Base-by-base conservation (phyloP, 2,329 filamentous ascomycete genomes). In the Chaetomiaceae sp. region DNA sequence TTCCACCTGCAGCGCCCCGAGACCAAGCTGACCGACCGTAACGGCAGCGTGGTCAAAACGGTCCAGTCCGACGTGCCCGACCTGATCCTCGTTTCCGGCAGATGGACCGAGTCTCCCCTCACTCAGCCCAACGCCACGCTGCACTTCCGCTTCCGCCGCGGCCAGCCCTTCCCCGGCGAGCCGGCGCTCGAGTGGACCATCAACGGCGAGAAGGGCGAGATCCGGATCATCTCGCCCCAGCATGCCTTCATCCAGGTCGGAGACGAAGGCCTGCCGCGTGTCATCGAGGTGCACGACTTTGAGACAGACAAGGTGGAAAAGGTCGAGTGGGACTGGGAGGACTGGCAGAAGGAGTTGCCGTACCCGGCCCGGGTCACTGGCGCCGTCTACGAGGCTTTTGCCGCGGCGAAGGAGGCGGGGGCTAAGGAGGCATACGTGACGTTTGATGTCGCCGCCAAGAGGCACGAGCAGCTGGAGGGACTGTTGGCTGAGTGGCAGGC, bases 331-430 rank as follows among this genome's bases (percentile, higher is more conserved):
- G 64, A 69, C 7, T 81, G 74, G 69, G 65, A 69, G 14, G 72
- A 73, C 3, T 77, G 73, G 66, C 76, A 76, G 61, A 68, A 73
- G 11, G 70, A 73, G 11, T 55, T 81, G 17, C 73, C 77, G 0
- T 33, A 72, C 1, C 60, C 68, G 3, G 73, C 71, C 1, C 71
- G 77, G 48, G 78, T 75, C 58, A 75, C 85, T 25, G 82, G 73
- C 0, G 72, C 71, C 19, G 60, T 83, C 0, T 85, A 84, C 66
- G 82, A 86, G 60, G 72, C 70, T 1, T 82, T 75, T 40, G 55
- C 48, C 2, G 60, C 49, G 3, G 57, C 33, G 6, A 77, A 77
- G 7, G 58, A 63, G 1, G 25, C 15, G 1, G 65, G 60, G 36
- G 58, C 64, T 0, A 39, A 48, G 46, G 62, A 58, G 36, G 51